phyloP scores from a whole-genome alignment of 2,329 filamentous ascomycete species.

The Pezicula radicicola region DNA sequence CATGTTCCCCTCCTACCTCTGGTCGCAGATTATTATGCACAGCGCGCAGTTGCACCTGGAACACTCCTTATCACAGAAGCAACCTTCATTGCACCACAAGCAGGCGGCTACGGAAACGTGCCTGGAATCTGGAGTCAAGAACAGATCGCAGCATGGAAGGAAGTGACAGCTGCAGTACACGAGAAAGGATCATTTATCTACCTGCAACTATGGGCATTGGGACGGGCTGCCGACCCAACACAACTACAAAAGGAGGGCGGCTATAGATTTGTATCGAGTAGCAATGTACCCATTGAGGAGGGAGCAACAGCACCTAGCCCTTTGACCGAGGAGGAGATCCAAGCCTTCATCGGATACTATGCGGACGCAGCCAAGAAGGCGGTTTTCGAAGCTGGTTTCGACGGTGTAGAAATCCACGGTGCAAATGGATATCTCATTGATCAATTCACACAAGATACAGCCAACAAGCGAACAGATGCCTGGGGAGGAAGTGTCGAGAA shows the following conservation, averaged over 20 bases:
- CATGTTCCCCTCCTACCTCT: constrained; percentile 41
- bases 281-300: constrained; percentile 20
- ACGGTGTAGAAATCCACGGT: constrained; percentile 41
- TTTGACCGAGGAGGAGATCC: constrained; percentile 35
- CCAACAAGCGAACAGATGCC: constrained; percentile 53
- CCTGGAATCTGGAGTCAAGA: constrained; percentile 52
- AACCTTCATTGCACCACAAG: constrained; percentile 43
- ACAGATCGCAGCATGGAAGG: constrained; percentile 55
- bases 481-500: constrained; percentile 50
- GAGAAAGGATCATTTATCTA: constrained; percentile 55
- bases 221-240: constrained; percentile 34
- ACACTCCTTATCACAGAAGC: constrained; percentile 56
- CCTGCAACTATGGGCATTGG: constrained; percentile 58
- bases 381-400: constrained; percentile 48
- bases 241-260: constrained; percentile 20
- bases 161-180: constrained; percentile 57
- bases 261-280: constrained; percentile 11
- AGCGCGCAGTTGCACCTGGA: constrained; percentile 46
- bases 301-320: constrained; percentile 19
- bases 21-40: constrained; percentile 49
- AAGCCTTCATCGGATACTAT: constrained; percentile 32
- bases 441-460: constrained; percentile 27
- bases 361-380: constrained; percentile 37
- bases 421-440: constrained; percentile 21
- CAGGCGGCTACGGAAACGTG: constrained; percentile 44